Percentiles rank a stretch among this genome's conserved stretches.
These are phyloP conservation scores for Hypoxylon rubiginosum DNA, from an alignment of 2,329 filamentous ascomycete species.

Conservation along the genomic window DNA sequence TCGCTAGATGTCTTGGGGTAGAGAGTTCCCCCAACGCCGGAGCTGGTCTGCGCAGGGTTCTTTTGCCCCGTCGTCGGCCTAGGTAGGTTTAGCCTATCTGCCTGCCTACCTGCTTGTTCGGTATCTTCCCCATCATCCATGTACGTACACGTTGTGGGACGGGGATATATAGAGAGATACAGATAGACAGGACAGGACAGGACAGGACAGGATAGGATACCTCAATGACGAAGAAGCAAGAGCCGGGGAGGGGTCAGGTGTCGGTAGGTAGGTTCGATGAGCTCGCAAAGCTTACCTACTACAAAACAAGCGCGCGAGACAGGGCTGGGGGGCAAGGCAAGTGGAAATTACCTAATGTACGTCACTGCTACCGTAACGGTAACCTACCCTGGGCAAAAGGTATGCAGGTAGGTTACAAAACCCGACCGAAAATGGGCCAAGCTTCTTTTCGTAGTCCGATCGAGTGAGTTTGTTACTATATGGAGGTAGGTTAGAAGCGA, in stretches of 20 bases:
- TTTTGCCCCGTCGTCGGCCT: not conserved
- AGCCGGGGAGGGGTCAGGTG: too few relatives aligned
- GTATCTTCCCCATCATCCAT: too few relatives aligned
- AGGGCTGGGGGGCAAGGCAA: constrained; percentile 15
- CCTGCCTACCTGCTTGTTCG: too few relatives aligned
- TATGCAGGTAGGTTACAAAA: not conserved
- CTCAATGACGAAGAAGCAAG: too few relatives aligned
- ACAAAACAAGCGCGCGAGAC: constrained; percentile 34
- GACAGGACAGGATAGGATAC: not conserved
- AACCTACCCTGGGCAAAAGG: not conserved
- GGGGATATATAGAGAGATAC: constrained; percentile 5
- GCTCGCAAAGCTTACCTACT: constrained; percentile 17
- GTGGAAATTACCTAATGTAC: constrained; percentile 28
- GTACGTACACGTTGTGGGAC: not conserved
- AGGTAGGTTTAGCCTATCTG: too few relatives aligned
- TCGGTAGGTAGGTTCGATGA: not conserved
- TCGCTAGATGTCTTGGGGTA: not conserved
- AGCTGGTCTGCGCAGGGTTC: not conserved
- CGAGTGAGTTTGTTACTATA: not conserved
- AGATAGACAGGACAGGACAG: not conserved
- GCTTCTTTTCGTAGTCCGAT: not conserved
- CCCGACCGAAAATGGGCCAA: not conserved
- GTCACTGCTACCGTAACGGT: constrained; percentile 11
- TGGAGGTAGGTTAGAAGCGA: constrained; percentile 14
- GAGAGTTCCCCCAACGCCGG: not conserved